Evolutionary conservation across 495 filamentous ascomycete genomes (phyloP), one percentile per base, ranked within the genome.

Genomic region (Pseudotulostoma volvatum): DNA sequence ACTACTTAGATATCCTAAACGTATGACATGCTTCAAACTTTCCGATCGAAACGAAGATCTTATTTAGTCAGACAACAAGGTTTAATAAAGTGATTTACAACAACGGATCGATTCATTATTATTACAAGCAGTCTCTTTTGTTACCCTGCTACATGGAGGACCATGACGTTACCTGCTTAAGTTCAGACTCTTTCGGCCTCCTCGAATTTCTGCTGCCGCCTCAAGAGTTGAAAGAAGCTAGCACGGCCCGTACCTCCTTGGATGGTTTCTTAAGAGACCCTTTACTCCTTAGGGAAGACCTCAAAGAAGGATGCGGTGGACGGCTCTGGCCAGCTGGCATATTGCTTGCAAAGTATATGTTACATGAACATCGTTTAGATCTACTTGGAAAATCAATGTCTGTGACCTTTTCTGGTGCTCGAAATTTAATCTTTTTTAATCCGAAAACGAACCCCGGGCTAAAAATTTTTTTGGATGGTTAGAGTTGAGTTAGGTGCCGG

Each of bases 401-500:
- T 52, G 79, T 79, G 46, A 38, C 38, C 37, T 34, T 40, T 37
- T 18, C 37, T 40, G 11, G 23, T 28, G 5, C 23, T 28, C 23
- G 5, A 18, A 11, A n/a, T n/a, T n/a, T n/a, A n/a, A n/a, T n/a
- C n/a, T 25, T 9, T 11, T 34, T 36, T 18, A 15, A 15, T 17
- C 21, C 13, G 9, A 33, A 16, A 17, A 25, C 17, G 15, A 3
- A 14, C 23, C 19, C 15, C 9, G 7, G 11, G 15, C 11, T 17
- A 5, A 5, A 21, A 15, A 33, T 4, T 17, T 11, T 23, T 3
- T 18, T 39, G 16, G 3, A 18, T 41, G 2, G 17, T n/a, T 56
- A 95, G 90, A 54, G 63, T 95, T 51, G 90, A 96, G 59, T 67
- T 97, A 33, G 90, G 90, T 37, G 84, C 90, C 44, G 90, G 90